Evolutionary conservation across 2,329 filamentous ascomycete genomes (phyloP).

Genomic region (Incumbomyces delicatus): DNA sequence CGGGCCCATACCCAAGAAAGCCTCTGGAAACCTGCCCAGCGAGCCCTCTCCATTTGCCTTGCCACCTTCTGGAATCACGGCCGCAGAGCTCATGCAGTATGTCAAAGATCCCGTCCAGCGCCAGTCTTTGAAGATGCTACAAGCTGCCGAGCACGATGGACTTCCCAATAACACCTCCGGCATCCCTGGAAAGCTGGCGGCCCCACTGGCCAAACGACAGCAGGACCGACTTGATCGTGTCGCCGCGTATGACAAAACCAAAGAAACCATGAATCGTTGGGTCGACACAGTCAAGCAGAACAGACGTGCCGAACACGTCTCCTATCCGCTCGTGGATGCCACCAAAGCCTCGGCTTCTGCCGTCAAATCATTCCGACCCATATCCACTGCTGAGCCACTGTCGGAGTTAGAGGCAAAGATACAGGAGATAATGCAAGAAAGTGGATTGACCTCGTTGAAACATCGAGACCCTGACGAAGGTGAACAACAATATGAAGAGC

Average conservation of each 20-base stretch:
- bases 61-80: constrained; percentile 57
- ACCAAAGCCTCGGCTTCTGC: constrained; percentile 50
- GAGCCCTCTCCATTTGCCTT: constrained; percentile 52
- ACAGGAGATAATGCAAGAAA: constrained; percentile 79
- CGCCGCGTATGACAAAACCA: constrained; percentile 81
- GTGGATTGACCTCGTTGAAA: constrained; percentile 57
- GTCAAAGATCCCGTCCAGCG: constrained; percentile 66
- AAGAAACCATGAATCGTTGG: constrained; percentile 84
- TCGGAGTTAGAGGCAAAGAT: constrained; percentile 82
- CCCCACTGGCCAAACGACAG: constrained; percentile 73
- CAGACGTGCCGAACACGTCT: constrained; percentile 77
- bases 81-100: constrained; percentile 64
- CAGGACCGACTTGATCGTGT: constrained; percentile 75
- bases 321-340: constrained; percentile 73
- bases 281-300: constrained; percentile 92
- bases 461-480: constrained; percentile 53
- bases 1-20: constrained; percentile 25
- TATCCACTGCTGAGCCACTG: constrained; percentile 49
- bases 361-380: constrained; percentile 55
- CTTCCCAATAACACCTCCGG: constrained; percentile 45
- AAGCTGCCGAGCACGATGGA: constrained; percentile 50
- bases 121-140: constrained; percentile 67
- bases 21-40: constrained; percentile 47
- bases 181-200: constrained; percentile 61
- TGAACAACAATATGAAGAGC: constrained; percentile 58